These are phyloP conservation scores for Penicillium sp. DNA, from an alignment of 2,329 filamentous ascomycete species.

Conservation along the genomic window DNA sequence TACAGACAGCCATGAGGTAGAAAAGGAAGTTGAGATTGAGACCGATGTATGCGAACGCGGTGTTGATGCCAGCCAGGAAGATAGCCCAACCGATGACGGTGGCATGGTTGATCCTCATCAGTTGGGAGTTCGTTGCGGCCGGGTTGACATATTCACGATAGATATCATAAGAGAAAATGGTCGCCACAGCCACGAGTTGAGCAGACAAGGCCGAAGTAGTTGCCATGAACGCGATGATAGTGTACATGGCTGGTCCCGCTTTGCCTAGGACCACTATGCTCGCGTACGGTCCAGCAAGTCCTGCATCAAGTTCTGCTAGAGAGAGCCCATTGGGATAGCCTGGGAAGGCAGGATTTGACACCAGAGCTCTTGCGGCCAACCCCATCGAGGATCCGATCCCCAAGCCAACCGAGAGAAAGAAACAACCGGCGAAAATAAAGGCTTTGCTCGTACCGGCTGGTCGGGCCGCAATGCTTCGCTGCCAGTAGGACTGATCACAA, in stretches of 20 bases:
- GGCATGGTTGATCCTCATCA: constrained; percentile 50
- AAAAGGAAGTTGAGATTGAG: constrained; percentile 2
- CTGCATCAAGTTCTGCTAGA: constrained; percentile 27
- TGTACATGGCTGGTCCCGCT: constrained; percentile 30
- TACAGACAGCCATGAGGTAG: constrained; percentile 1
- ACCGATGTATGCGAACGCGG: background rate
- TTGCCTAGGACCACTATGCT: constrained; percentile 35
- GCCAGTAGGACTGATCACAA: constrained; percentile 45
- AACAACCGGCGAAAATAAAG: constrained; percentile 41
- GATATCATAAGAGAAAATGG: constrained; percentile 52
- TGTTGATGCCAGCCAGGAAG: constrained; percentile 42
- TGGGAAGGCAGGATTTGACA: constrained; percentile 46
- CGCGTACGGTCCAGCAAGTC: constrained; percentile 31
- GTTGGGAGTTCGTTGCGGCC: constrained; percentile 40
- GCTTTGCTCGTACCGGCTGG: constrained; percentile 41
- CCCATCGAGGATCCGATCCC: constrained; percentile 44
- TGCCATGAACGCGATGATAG: constrained; percentile 37
- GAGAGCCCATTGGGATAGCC: constrained; percentile 44
- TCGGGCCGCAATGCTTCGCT: constrained; percentile 41
- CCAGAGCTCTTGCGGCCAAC: constrained; percentile 43
- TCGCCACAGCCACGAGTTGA: constrained; percentile 50
- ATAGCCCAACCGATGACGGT: constrained; percentile 48
- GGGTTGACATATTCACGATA: constrained; percentile 49
- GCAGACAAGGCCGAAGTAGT: constrained; percentile 46
- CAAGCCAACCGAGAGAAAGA: constrained; percentile 35